phyloP scores from a whole-genome alignment of 164 flowering plant genomes.

The Piper betle region DNA sequence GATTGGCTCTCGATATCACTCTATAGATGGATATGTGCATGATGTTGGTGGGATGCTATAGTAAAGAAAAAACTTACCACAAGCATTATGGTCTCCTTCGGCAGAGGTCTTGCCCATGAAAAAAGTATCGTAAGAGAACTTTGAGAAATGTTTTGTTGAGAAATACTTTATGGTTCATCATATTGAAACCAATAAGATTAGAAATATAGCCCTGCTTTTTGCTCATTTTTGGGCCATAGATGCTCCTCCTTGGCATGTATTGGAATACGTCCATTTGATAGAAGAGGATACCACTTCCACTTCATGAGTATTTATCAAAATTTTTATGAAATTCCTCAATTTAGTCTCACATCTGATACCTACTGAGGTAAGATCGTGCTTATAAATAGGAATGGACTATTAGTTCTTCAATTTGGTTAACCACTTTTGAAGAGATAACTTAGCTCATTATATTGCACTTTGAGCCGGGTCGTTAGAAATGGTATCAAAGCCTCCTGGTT shows the following conservation, averaged over 20 bases:
- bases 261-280: conserved; percentile 76
- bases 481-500: too few species aligned
- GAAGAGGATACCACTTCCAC: conserved; percentile 98
- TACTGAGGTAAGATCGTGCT: too few species aligned
- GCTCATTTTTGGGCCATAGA: conserved; percentile 89
- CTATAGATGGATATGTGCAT: conserved; percentile 85
- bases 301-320: conserved; percentile 92
- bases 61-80: conserved; percentile 90
- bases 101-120: conserved; percentile 88
- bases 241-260: conserved; percentile 91
- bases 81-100: conserved; percentile 87
- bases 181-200: conserved; percentile 82
- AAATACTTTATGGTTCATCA: conserved; percentile 91
- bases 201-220: conserved; percentile 92
- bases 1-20: background rate
- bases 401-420: too few species aligned
- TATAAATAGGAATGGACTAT: too few species aligned
- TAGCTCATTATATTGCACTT: too few species aligned
- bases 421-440: too few species aligned
- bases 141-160: conserved; percentile 82
- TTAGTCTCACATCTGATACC: too few species aligned
- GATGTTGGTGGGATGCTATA: conserved; percentile 91
- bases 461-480: too few species aligned
- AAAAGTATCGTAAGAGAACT: conserved; percentile 79
- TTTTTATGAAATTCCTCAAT: too few species aligned